A percentile compares a stretch with the other conserved stretches of the same genome.
Conservation (phyloP, 225 moss, liverwort and hornwort species). For the Physcomitrium patens region DNA sequence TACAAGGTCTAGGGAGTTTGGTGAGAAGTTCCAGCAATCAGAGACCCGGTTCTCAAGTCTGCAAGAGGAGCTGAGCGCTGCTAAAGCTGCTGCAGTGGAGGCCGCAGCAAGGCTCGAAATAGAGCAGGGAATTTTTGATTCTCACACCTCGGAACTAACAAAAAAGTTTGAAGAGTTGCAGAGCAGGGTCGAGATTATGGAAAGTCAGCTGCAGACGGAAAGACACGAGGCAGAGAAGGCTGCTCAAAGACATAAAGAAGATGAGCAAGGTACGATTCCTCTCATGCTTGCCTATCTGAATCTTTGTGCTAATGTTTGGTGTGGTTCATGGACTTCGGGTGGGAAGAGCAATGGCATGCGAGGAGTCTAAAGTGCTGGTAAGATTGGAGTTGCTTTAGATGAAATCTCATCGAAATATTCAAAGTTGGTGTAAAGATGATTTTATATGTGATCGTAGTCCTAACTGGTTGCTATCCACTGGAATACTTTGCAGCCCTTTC, state of each 20-base stretch:
- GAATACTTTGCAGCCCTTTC: slow-evolving; percentile 42
- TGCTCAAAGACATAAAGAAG: slow-evolving; percentile 24
- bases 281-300: neutral
- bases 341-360: neutral
- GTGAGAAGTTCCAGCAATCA: slow-evolving; percentile 36
- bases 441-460: neutral
- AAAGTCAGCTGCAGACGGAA: slow-evolving; percentile 35
- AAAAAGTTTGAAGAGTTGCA: slow-evolving; percentile 37
- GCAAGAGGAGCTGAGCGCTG: slow-evolving; percentile 46
- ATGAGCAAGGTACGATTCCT: slow-evolving; percentile 37
- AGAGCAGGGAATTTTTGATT: slow-evolving; percentile 36
- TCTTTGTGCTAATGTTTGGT: neutral
- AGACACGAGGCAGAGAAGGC: slow-evolving; percentile 35
- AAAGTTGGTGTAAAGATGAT: neutral
- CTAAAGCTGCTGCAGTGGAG: slow-evolving; percentile 32
- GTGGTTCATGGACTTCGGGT: slow-evolving; percentile 3
- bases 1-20: slow-evolving; percentile 41
- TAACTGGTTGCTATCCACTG: slow-evolving; percentile 12
- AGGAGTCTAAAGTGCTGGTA: neutral
- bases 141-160: slow-evolving; percentile 15
- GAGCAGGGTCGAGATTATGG: slow-evolving; percentile 28
- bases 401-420: neutral
- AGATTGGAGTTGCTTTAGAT: neutral
- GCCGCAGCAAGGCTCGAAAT: slow-evolving; percentile 31
- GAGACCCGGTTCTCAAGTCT: slow-evolving; percentile 35